Evolutionary conservation across 2,329 filamentous ascomycete species (phyloP).

Genomic region (Venturia aucupariae): DNA sequence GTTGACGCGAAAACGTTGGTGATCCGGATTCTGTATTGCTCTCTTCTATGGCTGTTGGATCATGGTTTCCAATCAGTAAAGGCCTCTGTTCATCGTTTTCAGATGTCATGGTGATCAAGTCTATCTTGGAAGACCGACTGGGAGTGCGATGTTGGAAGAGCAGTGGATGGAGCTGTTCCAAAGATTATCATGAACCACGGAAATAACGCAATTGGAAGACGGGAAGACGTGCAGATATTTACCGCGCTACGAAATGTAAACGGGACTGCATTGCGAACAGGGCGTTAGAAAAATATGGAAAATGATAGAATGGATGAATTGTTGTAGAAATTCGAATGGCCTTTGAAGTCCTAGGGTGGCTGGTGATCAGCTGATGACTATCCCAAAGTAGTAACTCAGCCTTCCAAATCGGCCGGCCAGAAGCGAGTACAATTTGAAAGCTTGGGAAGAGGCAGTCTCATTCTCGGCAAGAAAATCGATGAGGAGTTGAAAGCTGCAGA

Average conservation of each 20-base stretch:
- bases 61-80: neutral
- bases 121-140: too few species aligned
- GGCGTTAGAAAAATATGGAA: neutral
- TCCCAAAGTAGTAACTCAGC: neutral
- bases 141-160: neutral
- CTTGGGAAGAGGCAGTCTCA: neutral
- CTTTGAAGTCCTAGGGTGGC: neutral
- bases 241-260: neutral
- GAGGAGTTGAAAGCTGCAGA: too few species aligned
- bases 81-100: slow-evolving; percentile 7
- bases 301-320: neutral
- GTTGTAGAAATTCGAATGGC: neutral
- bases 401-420: neutral
- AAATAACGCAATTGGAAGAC: neutral
- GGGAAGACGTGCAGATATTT: neutral
- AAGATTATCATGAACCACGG: neutral
- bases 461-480: too few species aligned
- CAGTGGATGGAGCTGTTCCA: neutral
- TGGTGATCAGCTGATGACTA: neutral
- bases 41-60: neutral
- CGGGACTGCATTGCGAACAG: neutral
- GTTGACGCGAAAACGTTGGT: slow-evolving; percentile 6
- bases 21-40: neutral
- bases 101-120: neutral
- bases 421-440: neutral